Percentiles rank a stretch among this genome's conserved stretches.
Conservation (phyloP, 2,329 filamentous ascomycete genomes). For the Alternaria arbusti region DNA sequence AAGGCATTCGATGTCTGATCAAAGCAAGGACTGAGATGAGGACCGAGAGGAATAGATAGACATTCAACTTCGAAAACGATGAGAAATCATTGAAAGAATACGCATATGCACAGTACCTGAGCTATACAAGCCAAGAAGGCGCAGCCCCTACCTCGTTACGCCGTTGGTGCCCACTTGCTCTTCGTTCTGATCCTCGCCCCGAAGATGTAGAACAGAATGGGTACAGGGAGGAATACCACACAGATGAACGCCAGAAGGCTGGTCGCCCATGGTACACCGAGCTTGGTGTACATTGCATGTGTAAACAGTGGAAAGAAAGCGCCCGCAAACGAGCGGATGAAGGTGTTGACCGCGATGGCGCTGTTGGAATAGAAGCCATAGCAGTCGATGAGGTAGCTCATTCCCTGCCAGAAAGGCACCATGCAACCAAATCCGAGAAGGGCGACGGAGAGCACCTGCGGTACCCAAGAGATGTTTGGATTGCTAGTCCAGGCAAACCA, state of each 20-base stretch:
- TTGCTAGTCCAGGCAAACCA: constrained; percentile 66
- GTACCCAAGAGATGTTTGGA: constrained; percentile 60
- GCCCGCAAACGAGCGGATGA: constrained; percentile 57
- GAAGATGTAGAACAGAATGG: constrained; percentile 45
- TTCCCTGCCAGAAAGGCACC: constrained; percentile 80
- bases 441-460: constrained; percentile 61
- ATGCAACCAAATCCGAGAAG: constrained; percentile 76
- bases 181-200: constrained; percentile 40
- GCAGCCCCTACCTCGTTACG: neutral
- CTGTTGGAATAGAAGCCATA: constrained; percentile 55
- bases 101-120: neutral
- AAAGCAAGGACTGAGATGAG: neutral
- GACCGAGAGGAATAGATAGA: neutral
- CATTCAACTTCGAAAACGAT: neutral
- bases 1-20: neutral
- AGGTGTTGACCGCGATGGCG: constrained; percentile 58
- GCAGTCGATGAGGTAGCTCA: constrained; percentile 81
- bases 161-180: constrained; percentile 41
- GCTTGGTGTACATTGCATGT: constrained; percentile 52
- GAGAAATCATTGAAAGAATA: neutral
- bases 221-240: constrained; percentile 42
- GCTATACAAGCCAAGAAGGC: neutral
- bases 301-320: constrained; percentile 60
- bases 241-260: constrained; percentile 44
- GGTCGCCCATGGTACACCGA: constrained; percentile 46